Evolutionary conservation across 495 filamentous ascomycete genomes (phyloP).

Genomic region (Podospora sp.): DNA sequence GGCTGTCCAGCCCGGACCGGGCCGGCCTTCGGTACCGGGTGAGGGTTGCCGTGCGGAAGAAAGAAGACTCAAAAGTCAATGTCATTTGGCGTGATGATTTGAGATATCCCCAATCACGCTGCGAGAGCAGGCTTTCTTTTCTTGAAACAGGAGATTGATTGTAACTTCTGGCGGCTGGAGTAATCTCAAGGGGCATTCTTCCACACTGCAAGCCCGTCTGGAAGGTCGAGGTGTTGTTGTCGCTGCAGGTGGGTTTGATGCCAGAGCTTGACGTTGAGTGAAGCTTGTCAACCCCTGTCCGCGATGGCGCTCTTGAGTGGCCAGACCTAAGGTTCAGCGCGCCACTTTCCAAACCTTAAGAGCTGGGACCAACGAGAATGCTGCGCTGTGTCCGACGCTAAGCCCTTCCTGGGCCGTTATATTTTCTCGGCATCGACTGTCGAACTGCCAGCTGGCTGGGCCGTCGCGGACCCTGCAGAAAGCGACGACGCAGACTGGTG

Average conservation of each 20-base stretch:
- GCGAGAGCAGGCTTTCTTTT: neutral
- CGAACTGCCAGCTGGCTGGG: slow-evolving; percentile 13
- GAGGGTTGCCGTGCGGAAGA: neutral
- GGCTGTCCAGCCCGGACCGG: neutral
- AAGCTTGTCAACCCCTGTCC: slow-evolving; percentile 11
- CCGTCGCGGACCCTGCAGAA: slow-evolving; percentile 14
- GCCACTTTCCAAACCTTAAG: slow-evolving; percentile 19
- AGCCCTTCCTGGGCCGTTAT: slow-evolving; percentile 21
- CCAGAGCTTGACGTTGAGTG: slow-evolving; percentile 19
- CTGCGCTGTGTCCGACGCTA: slow-evolving; percentile 30
- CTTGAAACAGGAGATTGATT: neutral
- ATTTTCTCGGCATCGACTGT: slow-evolving; percentile 15
- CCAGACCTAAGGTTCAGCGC: slow-evolving; percentile 28
- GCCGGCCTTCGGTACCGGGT: neutral
- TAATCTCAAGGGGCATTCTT: neutral
- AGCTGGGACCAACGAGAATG: slow-evolving; percentile 16
- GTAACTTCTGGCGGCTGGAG: neutral
- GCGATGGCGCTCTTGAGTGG: slow-evolving; percentile 7
- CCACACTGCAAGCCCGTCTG: neutral
- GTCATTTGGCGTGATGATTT: neutral
- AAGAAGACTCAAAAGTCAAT: neutral
- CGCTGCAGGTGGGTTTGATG: slow-evolving; percentile 8
- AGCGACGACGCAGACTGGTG: slow-evolving; percentile 3
- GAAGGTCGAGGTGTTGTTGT: neutral
- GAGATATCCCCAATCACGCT: neutral